Percentiles rank a stretch among this genome's conserved stretches.
These are phyloP conservation scores for Acanthochlamys bracteata DNA, from an alignment of 106 monocot species.

Conservation along the genomic window DNA sequence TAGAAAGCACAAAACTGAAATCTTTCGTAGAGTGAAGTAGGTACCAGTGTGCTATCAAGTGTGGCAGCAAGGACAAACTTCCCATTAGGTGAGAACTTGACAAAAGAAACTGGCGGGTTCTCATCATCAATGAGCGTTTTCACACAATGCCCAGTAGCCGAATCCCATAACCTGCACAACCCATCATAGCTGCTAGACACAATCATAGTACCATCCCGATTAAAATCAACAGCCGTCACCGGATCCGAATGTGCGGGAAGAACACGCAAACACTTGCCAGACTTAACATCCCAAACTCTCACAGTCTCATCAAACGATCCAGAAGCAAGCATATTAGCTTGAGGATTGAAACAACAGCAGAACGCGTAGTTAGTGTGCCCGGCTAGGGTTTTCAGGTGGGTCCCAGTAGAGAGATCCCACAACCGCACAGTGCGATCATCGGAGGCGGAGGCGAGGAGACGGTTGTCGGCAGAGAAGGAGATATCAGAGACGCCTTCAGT, in stretches of 20 bases:
- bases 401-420: conserved; percentile 28
- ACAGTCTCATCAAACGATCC: conserved; percentile 57
- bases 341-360: conserved; percentile 45
- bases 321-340: conserved; percentile 45
- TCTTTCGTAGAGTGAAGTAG: not conserved
- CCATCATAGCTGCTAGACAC: conserved; percentile 26
- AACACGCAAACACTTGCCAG: conserved; percentile 39
- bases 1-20: not conserved
- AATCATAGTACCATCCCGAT: conserved; percentile 15
- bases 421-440: conserved; percentile 40
- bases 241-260: conserved; percentile 50
- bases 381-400: conserved; percentile 25
- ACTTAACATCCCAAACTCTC: conserved; percentile 49
- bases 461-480: conserved; percentile 46
- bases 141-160: conserved; percentile 17
- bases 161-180: conserved; percentile 21
- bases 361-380: conserved; percentile 49
- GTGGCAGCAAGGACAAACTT: conserved; percentile 19
- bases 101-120: conserved; percentile 21
- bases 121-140: conserved; percentile 27
- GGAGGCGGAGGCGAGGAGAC: conserved; percentile 42
- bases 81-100: conserved; percentile 27
- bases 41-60: conserved; percentile 18
- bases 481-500: conserved; percentile 40
- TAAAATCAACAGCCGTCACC: conserved; percentile 44